These are phyloP conservation scores for Schizosaccharomyces octosporus DNA, from an alignment of 805 yeast genomes.

Conservation along the genomic window DNA sequence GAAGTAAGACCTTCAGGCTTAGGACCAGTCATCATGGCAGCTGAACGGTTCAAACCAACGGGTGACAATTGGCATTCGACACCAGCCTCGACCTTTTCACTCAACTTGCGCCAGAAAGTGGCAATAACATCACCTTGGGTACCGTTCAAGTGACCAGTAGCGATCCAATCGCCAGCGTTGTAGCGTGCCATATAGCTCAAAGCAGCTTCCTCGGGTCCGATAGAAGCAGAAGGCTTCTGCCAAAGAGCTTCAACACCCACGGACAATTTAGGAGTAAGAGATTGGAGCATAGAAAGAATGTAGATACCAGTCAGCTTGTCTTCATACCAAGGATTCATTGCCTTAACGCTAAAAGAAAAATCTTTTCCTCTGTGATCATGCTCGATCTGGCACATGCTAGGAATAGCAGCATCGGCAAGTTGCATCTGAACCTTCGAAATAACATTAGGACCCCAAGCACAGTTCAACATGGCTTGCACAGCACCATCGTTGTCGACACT, in stretches of 20 bases:
- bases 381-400: conserved; percentile 82
- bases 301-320: conserved; percentile 74
- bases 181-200: conserved; percentile 77
- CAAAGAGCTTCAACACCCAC: conserved; percentile 84
- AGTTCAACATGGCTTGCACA: conserved; percentile 5
- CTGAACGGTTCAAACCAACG: conserved; percentile 13
- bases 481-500: conserved; percentile 3
- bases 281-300: conserved; percentile 74
- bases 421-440: conserved; percentile 52
- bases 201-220: conserved; percentile 73
- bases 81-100: conserved; percentile 87
- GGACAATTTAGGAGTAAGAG: conserved; percentile 58
- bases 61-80: conserved; percentile 49
- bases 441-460: conserved; percentile 15
- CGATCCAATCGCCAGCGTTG: conserved; percentile 72
- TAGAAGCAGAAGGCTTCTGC: conserved; percentile 32
- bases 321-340: conserved; percentile 66
- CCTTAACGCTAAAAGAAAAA: conserved; percentile 67
- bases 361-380: conserved; percentile 85
- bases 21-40: conserved; percentile 6
- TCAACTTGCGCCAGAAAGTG: conserved; percentile 81
- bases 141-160: conserved; percentile 78
- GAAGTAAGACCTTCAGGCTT: conserved; percentile 79
- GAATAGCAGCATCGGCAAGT: conserved; percentile 56
- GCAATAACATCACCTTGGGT: conserved; percentile 62